A percentile compares a stretch with the other conserved stretches of the same genome.
Evolutionary conservation across 805 yeast genomes (phyloP).

Genomic region (Cyberlindnera veronae): DNA sequence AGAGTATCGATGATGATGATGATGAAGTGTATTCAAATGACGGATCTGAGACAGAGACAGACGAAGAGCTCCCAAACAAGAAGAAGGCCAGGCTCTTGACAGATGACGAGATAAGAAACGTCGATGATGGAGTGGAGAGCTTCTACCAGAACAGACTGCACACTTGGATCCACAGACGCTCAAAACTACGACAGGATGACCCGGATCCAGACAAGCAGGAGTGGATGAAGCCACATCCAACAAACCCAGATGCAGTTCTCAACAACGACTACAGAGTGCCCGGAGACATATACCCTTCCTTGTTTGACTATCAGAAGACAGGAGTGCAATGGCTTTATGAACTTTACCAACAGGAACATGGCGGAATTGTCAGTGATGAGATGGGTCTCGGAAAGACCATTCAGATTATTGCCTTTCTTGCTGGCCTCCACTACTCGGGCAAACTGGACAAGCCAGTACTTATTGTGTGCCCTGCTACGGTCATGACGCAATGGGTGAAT

Average conservation of each 20-base stretch:
- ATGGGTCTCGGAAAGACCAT: conserved; percentile 98
- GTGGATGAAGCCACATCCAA: conserved; percentile 77
- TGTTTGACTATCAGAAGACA: conserved; percentile 92
- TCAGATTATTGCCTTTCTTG: conserved; percentile 86
- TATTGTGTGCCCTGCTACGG: conserved; percentile 95
- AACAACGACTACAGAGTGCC: conserved; percentile 74
- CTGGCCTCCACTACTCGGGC: conserved; percentile 84
- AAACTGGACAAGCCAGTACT: conserved; percentile 72
- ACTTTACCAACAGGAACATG: conserved; percentile 80
- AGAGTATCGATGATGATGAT: conserved; percentile 15
- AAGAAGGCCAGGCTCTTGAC: conserved; percentile 17
- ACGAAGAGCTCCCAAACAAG: conserved; percentile 14
- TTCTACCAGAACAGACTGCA: conserved; percentile 57
- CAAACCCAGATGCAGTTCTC: conserved; percentile 67
- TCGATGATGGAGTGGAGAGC: conserved; percentile 81
- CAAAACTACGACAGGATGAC: conserved; percentile 35
- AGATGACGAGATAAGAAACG: conserved; percentile 38
- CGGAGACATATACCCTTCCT: conserved; percentile 81
- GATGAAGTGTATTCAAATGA: conserved; percentile 17
- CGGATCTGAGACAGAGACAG: conserved; percentile 20
- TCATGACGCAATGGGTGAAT: conserved; percentile 93
- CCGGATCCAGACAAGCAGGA: conserved; percentile 39
- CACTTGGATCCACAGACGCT: conserved; percentile 56
- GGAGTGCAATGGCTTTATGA: conserved; percentile 99
- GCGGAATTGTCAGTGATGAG: conserved; percentile 96